Conservation (phyloP, 331 rosid species). For the Dryas integrifolia region DNA sequence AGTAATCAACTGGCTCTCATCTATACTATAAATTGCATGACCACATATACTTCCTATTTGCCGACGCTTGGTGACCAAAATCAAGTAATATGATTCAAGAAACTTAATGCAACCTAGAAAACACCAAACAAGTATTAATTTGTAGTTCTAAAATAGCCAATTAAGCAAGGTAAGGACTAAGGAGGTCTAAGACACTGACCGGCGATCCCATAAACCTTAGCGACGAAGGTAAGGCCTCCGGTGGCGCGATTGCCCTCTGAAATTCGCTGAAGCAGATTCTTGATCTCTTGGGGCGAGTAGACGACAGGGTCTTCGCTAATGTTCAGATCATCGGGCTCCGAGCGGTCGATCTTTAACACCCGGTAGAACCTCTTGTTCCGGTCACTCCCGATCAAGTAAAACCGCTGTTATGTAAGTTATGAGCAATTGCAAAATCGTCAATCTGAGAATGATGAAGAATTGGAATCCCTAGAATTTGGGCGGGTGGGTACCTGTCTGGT, state of each 20-base stretch:
- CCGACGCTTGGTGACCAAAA: slow-evolving; percentile 81
- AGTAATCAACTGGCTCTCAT: slow-evolving; percentile 75
- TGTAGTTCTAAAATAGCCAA: neutral
- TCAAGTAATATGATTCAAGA: slow-evolving; percentile 86
- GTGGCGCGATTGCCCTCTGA: slow-evolving; percentile 82
- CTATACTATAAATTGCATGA: slow-evolving; percentile 79
- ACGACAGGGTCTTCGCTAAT: slow-evolving; percentile 81
- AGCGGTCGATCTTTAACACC: slow-evolving; percentile 85
- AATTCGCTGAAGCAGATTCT: slow-evolving; percentile 77
- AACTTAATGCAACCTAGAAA: slow-evolving; percentile 78
- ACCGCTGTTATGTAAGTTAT: slow-evolving; percentile 40
- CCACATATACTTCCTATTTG: slow-evolving; percentile 90
- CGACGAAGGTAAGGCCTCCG: slow-evolving; percentile 67
- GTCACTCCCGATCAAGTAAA: slow-evolving; percentile 82
- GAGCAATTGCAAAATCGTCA: neutral
- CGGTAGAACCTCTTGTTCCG: slow-evolving; percentile 69
- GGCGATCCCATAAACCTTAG: slow-evolving; percentile 82
- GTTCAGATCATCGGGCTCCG: slow-evolving; percentile 76
- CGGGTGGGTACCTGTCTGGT: slow-evolving; percentile 59
- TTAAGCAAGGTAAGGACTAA: neutral
- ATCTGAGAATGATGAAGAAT: neutral
- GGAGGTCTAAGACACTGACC: slow-evolving; percentile 44
- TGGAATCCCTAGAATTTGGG: neutral
- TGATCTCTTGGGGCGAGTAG: slow-evolving; percentile 81
- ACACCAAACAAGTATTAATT: neutral